Evolutionary conservation across 2,329 filamentous ascomycete species (phyloP).

Genomic region (Penicillium frequentans): DNA sequence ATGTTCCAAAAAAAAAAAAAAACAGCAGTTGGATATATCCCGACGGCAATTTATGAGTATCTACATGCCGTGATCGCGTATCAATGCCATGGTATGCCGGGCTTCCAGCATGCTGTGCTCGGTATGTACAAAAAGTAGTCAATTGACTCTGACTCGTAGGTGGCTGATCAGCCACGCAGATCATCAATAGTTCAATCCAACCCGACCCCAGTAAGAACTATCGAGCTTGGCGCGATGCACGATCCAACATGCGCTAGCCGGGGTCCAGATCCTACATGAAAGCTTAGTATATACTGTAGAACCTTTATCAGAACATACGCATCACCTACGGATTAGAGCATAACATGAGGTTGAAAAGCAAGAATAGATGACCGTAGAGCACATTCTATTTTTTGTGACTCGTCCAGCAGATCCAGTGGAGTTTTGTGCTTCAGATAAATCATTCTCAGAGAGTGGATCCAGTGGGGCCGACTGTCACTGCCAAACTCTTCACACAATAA

Average conservation of each 20-base stretch:
- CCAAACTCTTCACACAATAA: neutral
- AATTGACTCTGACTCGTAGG: neutral
- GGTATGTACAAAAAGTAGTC: neutral
- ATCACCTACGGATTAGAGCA: neutral
- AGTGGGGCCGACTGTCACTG: neutral
- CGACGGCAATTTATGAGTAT: neutral
- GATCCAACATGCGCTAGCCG: neutral
- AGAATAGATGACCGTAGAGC: neutral
- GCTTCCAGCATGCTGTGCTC: neutral
- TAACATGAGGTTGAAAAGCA: neutral
- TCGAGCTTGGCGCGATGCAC: neutral
- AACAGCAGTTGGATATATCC: neutral
- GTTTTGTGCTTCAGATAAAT: constrained; percentile 3
- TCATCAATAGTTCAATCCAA: neutral
- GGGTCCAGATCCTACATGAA: neutral
- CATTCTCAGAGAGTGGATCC: neutral
- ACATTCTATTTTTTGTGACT: neutral
- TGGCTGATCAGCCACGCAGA: neutral
- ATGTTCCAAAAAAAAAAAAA: neutral
- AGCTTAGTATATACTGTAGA: neutral
- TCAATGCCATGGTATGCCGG: neutral
- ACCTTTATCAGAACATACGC: neutral
- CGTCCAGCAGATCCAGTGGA: neutral
- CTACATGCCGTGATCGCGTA: neutral
- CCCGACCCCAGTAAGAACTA: neutral